Base-by-base conservation (phyloP, 331 rosid genomes). In the Malus hybrid region DNA sequence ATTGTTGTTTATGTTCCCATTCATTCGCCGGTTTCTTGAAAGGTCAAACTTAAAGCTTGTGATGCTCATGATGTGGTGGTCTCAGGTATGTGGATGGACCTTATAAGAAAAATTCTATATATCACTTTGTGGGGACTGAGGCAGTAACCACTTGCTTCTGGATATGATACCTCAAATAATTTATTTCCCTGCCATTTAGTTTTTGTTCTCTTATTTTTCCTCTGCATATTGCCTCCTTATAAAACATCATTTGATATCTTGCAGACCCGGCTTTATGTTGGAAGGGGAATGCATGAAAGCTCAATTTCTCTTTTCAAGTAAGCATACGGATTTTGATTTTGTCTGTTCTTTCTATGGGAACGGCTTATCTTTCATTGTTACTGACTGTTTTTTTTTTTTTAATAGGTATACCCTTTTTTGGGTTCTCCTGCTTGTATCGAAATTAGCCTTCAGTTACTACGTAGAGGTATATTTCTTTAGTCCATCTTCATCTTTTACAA, bases 211-310 rank as follows among this genome's bases (percentile, higher is more conserved):
- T 24, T 18, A n/a, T 31, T 22, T 5, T 50, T 15, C 29, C 59
- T n/a, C 46, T 28, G 16, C 11, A 48, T 81, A 55, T 69, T 56
- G 4, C 67, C 29, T 42, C 20, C 0, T 7, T 62, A 54, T 76
- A 19, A 48, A 48, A 18, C 36, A 57, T 76, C 70, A 29, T 68
- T 62, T 46, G 34, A 59, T 64, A 73, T 80, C 59, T 83, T 78
- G 63, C 88, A 94, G 99, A 90, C 99, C 74, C 96, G 91, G 54
- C 96, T 94, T 78, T 94, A 92, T 76, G 99, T 94, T 80, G 99
- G 99, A 78, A 92, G 99, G 87, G 97, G 96, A 86, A 94, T 94
- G 97, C 99, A 94, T 70, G 99, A 94, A 84, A 93, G 99, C 81
- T 39, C 88, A 44, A 18, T 90, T 80, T 81, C 95, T 54, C 88